Conservation (phyloP, 1,139 yeast genomes). For the Ogataea hybrid region DNA sequence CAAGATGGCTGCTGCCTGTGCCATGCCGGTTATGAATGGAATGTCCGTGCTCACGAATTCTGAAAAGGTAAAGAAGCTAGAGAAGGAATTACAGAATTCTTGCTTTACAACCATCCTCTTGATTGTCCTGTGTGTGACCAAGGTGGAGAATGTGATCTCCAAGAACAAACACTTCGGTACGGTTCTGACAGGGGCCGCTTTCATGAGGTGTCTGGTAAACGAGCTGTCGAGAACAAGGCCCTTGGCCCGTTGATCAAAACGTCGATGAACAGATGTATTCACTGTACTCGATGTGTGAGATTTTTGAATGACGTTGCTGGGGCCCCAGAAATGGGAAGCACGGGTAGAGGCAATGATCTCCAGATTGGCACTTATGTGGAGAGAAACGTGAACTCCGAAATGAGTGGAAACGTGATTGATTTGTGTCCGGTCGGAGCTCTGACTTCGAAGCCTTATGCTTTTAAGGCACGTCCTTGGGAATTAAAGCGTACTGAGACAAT, state of each 20-base stretch:
- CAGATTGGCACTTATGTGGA: slow-evolving; percentile 90
- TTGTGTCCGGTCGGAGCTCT: slow-evolving; percentile 93
- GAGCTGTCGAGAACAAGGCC: slow-evolving; percentile 90
- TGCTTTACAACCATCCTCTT: slow-evolving; percentile 85
- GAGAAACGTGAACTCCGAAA: slow-evolving; percentile 79
- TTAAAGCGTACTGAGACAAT: slow-evolving; percentile 85
- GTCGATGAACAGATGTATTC: slow-evolving; percentile 91
- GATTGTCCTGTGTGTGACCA: slow-evolving; percentile 95
- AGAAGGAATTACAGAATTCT: slow-evolving; percentile 89
- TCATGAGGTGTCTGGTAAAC: slow-evolving; percentile 76
- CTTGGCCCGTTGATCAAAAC: slow-evolving; percentile 90
- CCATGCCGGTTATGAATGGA: slow-evolving; percentile 86
- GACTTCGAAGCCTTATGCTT: slow-evolving; percentile 87
- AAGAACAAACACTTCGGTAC: slow-evolving; percentile 81
- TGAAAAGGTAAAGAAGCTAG: slow-evolving; percentile 82
- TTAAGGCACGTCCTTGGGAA: slow-evolving; percentile 94
- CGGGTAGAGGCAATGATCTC: slow-evolving; percentile 91
- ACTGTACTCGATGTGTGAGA: slow-evolving; percentile 89
- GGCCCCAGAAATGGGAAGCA: slow-evolving; percentile 85
- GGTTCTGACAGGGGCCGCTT: slow-evolving; percentile 89
- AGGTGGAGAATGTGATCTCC: slow-evolving; percentile 94
- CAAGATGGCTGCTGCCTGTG: slow-evolving; percentile 87
- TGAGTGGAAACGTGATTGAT: slow-evolving; percentile 86
- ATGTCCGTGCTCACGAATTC: slow-evolving; percentile 84
- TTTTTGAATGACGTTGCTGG: slow-evolving; percentile 92